phyloP scores from a whole-genome alignment of 2,329 filamentous ascomycete genomes.

The Gliomastix tumulicola region DNA sequence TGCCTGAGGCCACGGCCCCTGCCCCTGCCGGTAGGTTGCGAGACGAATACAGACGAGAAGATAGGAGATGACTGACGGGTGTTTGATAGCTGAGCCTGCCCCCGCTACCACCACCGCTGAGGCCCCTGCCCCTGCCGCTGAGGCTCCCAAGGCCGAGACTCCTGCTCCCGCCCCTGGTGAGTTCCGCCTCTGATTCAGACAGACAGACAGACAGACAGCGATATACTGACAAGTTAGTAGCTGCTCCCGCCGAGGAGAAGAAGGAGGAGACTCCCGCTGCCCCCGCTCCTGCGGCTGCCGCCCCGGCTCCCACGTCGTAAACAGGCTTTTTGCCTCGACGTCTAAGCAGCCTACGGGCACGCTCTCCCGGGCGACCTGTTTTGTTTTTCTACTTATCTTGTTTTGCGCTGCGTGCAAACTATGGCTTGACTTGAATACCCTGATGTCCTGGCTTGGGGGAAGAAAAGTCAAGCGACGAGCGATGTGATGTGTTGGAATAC shows the following conservation, averaged over 20 bases:
- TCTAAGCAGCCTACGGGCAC: too few relatives aligned
- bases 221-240: neutral
- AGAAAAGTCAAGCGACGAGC: too few relatives aligned
- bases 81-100: conserved; percentile 11
- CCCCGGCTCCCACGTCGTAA: conserved; percentile 12
- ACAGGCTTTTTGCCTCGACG: too few relatives aligned
- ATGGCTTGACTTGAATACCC: too few relatives aligned
- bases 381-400: conserved; percentile 3
- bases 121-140: conserved; percentile 13
- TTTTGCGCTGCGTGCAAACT: conserved; percentile 4
- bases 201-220: neutral
- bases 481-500: conserved; percentile 3
- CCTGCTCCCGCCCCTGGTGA: conserved; percentile 9
- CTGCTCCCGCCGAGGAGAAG: conserved; percentile 5
- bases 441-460: too few relatives aligned
- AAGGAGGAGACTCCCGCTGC: conserved; percentile 11
- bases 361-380: too few relatives aligned
- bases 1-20: conserved; percentile 10
- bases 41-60: too few relatives aligned
- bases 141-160: conserved; percentile 12
- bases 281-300: conserved; percentile 9
- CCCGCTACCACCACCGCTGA: conserved; percentile 13
- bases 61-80: neutral
- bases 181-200: neutral
- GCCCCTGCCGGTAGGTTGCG: too few relatives aligned